These are phyloP conservation scores for Paulinella micropora DNA, from an alignment of 78 protist species.

Conservation along the genomic window DNA sequence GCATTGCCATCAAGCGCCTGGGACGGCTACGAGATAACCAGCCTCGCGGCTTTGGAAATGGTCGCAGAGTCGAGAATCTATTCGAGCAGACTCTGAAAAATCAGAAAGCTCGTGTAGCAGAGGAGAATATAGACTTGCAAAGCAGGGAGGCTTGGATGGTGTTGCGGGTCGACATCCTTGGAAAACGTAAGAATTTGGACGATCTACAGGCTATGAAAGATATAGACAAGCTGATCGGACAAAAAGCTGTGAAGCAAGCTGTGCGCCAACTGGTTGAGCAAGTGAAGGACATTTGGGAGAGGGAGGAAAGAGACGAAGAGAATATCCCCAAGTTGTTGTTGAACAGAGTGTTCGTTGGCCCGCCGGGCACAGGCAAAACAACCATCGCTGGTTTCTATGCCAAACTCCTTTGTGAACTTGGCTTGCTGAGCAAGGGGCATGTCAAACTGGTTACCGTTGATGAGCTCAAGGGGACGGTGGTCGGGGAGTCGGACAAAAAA, in stretches of 20 bases:
- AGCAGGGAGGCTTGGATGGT: too few species aligned
- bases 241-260: constrained; percentile 11
- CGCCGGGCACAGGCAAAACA: constrained; percentile 40
- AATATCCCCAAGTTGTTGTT: neutral
- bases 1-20: too few species aligned
- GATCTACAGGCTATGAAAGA: neutral
- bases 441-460: neutral
- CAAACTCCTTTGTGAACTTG: neutral
- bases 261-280: neutral
- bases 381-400: constrained; percentile 28
- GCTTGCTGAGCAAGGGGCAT: constrained; percentile 18
- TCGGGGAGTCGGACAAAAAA: constrained; percentile 2
- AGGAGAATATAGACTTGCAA: too few species aligned
- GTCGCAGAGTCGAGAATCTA: too few species aligned
- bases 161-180: too few species aligned
- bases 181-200: too few species aligned
- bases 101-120: too few species aligned
- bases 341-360: constrained; percentile 19
- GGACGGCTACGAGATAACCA: too few species aligned
- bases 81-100: too few species aligned
- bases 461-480: neutral
- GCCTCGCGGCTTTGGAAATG: too few species aligned
- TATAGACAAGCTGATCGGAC: constrained; percentile 20
- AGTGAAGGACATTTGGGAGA: neutral
- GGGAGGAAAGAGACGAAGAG: neutral